These are phyloP conservation scores for Phytophthora kernoviae DNA, from an alignment of 352 stramenopile species.

Conservation along the genomic window DNA sequence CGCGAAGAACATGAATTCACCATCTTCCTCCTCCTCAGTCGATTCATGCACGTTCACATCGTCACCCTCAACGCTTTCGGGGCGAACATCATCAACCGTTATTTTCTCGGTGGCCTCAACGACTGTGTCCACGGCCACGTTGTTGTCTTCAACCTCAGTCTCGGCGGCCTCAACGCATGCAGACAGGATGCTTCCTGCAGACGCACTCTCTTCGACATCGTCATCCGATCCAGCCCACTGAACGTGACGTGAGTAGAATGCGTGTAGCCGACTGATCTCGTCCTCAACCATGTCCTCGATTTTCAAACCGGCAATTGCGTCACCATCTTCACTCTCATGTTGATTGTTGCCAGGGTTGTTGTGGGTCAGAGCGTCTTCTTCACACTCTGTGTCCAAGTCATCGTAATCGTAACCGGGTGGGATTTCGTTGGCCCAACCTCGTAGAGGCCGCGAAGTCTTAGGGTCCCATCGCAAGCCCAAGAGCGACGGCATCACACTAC, in stretches of 20 bases:
- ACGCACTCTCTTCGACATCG: background rate
- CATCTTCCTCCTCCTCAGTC: slow-evolving; percentile 27
- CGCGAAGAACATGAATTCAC: slow-evolving; percentile 31
- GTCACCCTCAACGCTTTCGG: background rate
- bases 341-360: slow-evolving; percentile 12
- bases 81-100: background rate
- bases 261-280: slow-evolving; percentile 16
- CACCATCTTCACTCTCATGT: slow-evolving; percentile 3
- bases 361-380: slow-evolving; percentile 22
- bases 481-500: slow-evolving; percentile 27
- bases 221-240: background rate
- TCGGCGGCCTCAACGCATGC: no score
- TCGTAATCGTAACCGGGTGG: slow-evolving; percentile 26
- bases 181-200: no score
- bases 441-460: slow-evolving; percentile 16
- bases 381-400: slow-evolving; percentile 20
- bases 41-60: slow-evolving; percentile 3
- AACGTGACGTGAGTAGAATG: background rate
- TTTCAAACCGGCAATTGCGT: slow-evolving; percentile 11
- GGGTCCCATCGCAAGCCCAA: slow-evolving; percentile 19
- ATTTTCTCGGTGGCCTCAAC: no score
- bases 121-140: no score
- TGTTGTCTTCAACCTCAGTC: no score
- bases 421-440: slow-evolving; percentile 27
- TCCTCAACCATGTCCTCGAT: slow-evolving; percentile 28